These are phyloP conservation scores for Fusarium lateritium DNA, from an alignment of 2,329 filamentous ascomycete genomes.

Conservation along the genomic window DNA sequence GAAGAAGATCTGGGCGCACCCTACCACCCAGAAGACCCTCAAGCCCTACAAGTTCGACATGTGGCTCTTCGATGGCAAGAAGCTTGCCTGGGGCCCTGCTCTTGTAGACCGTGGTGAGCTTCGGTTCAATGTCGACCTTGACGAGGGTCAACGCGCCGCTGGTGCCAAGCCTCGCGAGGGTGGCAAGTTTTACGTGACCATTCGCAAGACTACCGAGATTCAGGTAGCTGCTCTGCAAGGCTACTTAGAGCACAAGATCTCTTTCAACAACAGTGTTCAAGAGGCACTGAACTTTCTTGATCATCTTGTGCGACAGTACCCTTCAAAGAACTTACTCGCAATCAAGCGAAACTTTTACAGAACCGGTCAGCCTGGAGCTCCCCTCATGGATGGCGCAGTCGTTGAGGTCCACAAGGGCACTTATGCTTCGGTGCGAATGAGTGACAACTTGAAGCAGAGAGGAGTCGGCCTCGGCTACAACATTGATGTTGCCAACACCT, in stretches of 20 bases:
- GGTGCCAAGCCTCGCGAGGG: slow-evolving; percentile 51
- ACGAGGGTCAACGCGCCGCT: slow-evolving; percentile 70
- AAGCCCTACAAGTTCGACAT: slow-evolving; percentile 58
- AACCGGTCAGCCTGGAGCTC: slow-evolving; percentile 60
- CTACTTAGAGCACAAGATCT: slow-evolving; percentile 74
- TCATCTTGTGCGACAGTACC: slow-evolving; percentile 86
- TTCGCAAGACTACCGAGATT: slow-evolving; percentile 77
- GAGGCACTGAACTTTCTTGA: slow-evolving; percentile 93
- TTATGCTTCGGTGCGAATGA: slow-evolving; percentile 87
- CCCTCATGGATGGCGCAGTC: slow-evolving; percentile 70
- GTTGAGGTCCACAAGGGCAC: slow-evolving; percentile 89
- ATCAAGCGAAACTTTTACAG: slow-evolving; percentile 91
- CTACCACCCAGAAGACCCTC: slow-evolving; percentile 69
- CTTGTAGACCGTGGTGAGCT: slow-evolving; percentile 63
- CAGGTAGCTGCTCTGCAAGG: slow-evolving; percentile 75
- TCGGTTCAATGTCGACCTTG: slow-evolving; percentile 78
- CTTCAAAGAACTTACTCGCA: slow-evolving; percentile 74
- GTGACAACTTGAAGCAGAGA: slow-evolving; percentile 65
- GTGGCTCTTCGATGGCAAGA: slow-evolving; percentile 87
- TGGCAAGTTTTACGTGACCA: slow-evolving; percentile 72
- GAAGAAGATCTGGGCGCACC: slow-evolving; percentile 82
- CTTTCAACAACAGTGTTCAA: slow-evolving; percentile 77
- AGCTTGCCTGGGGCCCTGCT: slow-evolving; percentile 80
- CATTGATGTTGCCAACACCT: slow-evolving; percentile 91
- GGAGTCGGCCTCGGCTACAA: slow-evolving; percentile 82